A percentile compares a stretch with the other conserved stretches of the same genome.
These are phyloP conservation scores for Leccinum broughii DNA, from an alignment of 768 basidiomycete species.

Conservation along the genomic window DNA sequence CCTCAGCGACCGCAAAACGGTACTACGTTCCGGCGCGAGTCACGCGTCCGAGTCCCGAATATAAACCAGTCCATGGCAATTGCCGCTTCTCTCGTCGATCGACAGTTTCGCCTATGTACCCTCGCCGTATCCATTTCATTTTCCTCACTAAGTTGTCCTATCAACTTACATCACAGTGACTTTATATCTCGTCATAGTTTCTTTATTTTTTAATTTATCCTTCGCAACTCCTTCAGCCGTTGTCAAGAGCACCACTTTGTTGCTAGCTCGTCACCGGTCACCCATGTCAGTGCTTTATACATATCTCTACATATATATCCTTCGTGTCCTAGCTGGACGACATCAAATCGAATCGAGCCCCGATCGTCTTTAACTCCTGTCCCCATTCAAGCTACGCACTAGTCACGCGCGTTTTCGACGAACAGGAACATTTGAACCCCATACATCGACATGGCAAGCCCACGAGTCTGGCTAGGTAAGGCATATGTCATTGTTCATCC, in stretches of 20 bases:
- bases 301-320: not conserved
- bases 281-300: not conserved
- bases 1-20: too few relatives aligned
- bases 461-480: slow-evolving; percentile 16
- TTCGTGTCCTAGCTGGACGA: not conserved
- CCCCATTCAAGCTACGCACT: not conserved
- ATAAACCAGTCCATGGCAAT: too few relatives aligned
- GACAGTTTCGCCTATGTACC: too few relatives aligned
- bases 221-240: too few relatives aligned
- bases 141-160: too few relatives aligned
- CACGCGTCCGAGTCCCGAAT: too few relatives aligned
- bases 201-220: not conserved
- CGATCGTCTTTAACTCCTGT: too few relatives aligned
- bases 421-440: slow-evolving; percentile 4
- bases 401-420: not conserved
- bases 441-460: slow-evolving; percentile 1
- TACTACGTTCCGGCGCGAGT: too few relatives aligned
- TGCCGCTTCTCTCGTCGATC: too few relatives aligned
- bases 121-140: too few relatives aligned
- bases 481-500: not conserved
- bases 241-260: too few relatives aligned
- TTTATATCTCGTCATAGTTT: not conserved
- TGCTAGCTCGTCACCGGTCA: not conserved
- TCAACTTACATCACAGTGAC: not conserved
- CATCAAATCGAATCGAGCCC: not conserved